phyloP scores from a whole-genome alignment of 1,284 basidiomycete species.

The Cryptococcus sp. region DNA sequence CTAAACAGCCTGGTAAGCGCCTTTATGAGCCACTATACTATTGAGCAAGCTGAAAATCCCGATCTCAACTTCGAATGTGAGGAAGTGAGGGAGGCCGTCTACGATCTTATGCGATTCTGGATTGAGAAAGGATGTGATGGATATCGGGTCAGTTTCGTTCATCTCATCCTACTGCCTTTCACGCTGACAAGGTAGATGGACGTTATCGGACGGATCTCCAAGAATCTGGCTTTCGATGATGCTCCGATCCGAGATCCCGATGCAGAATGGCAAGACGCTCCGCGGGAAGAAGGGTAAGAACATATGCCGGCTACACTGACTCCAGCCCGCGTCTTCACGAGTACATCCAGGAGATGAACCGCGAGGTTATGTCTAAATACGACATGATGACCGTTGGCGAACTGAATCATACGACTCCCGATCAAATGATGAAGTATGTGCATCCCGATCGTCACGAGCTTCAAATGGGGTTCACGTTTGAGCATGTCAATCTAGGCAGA shows the following conservation, averaged over 20 bases:
- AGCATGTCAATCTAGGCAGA: slow-evolving; percentile 4
- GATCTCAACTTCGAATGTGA: slow-evolving; percentile 37
- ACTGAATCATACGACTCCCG: slow-evolving; percentile 9
- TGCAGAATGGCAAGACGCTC: slow-evolving; percentile 45
- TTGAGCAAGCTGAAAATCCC: slow-evolving; percentile 17
- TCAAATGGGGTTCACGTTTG: slow-evolving; percentile 2
- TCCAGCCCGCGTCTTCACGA: slow-evolving; percentile 61
- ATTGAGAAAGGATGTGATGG: slow-evolving; percentile 48
- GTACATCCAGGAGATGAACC: slow-evolving; percentile 63
- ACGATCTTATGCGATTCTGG: slow-evolving; percentile 48
- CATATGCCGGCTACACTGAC: background rate
- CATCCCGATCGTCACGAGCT: slow-evolving; percentile 6
- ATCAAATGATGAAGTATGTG: slow-evolving; percentile 7
- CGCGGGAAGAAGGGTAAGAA: slow-evolving; percentile 50
- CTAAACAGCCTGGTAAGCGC: slow-evolving; percentile 36
- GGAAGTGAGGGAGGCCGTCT: slow-evolving; percentile 29
- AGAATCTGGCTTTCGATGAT: slow-evolving; percentile 59
- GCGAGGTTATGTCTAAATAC: slow-evolving; percentile 51
- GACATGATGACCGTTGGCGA: slow-evolving; percentile 11
- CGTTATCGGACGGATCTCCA: slow-evolving; percentile 60
- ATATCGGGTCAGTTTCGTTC: slow-evolving; percentile 35
- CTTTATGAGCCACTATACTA: slow-evolving; percentile 40
- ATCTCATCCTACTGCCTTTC: background rate
- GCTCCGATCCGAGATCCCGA: slow-evolving; percentile 43
- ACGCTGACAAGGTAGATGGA: slow-evolving; percentile 28